phyloP scores from a whole-genome alignment of 176 grass and related monocot genomes.

The Bothriochloa decipiens region DNA sequence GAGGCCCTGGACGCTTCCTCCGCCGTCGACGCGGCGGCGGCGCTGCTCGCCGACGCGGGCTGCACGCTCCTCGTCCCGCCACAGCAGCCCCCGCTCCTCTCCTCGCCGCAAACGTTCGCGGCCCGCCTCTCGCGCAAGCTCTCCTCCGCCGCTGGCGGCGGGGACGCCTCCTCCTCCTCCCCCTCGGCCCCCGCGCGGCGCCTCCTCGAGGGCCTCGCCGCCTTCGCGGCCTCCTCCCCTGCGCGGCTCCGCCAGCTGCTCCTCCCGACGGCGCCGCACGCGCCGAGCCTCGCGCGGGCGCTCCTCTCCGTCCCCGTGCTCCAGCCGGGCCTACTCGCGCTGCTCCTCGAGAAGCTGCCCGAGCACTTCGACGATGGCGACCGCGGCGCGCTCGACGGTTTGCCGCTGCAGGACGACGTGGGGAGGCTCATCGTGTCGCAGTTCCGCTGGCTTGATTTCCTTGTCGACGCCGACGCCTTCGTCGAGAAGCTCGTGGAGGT shows the following conservation, averaged over 20 bases:
- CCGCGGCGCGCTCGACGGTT: conserved; percentile 36
- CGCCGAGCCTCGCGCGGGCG: conserved; percentile 58
- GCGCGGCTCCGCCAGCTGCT: conserved; percentile 61
- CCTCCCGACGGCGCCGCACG: conserved; percentile 45
- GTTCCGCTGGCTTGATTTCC: conserved; percentile 85
- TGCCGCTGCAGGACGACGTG: conserved; percentile 70
- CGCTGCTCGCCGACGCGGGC: conserved; percentile 77
- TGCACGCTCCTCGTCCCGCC: conserved; percentile 74
- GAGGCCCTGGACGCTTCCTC: background rate
- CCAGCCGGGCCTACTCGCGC: conserved; percentile 64
- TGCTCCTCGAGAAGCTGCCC: conserved; percentile 91
- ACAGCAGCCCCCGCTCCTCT: conserved; percentile 47
- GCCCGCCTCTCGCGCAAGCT: conserved; percentile 58
- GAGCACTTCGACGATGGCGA: conserved; percentile 68
- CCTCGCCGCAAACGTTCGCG: conserved; percentile 45
- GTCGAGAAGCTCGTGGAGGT: conserved; percentile 73
- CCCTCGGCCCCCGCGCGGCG: background rate
- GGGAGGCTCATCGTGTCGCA: conserved; percentile 71
- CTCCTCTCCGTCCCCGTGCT: conserved; percentile 75
- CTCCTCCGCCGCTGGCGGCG: conserved; percentile 14
- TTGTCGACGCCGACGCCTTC: conserved; percentile 66
- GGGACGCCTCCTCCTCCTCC: conserved; percentile 21
- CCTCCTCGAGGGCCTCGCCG: conserved; percentile 59
- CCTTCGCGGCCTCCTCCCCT: conserved; percentile 48
- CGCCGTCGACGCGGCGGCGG: conserved; percentile 55